Evolutionary conservation across 768 basidiomycete species (phyloP), one percentile per base, ranked within the genome.

Genomic region (Hirschioporus abietinus): DNA sequence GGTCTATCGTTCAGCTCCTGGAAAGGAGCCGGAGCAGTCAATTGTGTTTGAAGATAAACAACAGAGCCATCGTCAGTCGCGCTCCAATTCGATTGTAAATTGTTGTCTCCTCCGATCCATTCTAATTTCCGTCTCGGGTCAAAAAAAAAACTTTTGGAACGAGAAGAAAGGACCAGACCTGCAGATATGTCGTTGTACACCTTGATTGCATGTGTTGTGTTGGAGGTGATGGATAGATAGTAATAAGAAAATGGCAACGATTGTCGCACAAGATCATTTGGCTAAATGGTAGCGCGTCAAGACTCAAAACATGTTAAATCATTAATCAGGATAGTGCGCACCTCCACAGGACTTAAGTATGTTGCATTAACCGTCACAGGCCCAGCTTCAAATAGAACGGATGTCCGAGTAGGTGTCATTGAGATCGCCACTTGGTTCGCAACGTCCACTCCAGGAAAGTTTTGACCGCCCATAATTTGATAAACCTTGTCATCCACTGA

Each of bases 371-470:
- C 61, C 20, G 36, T 42, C 66, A 70, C 66, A 18, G 63, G 24
- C n/a, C 64, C 66, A 36, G 68, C 68, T 18, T 64, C 52, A 6
- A 70, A 64, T 35, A 23, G 63, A 7, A 70, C n/a, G 6, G 64
- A 62, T 3, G 69, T 57, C 27, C 66, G 65, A 34, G 69, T 70
- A 6, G 69, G 69, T 10, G 69, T 70, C 26, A 70, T 59, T 62
- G 63, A 60, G 24, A 65, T 58, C n/a, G 57, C 9, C 35, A 66
- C 57, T 60, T 63, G 59, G 52, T 65, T n/a, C 65, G 23, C 35
- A 25, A n/a, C 17, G 52, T 8, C 24, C 34, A 60, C n/a, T 0
- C 76, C 80, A 0, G 84, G 71, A 23, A 86, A 84, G 61, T 68
- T 72, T 3, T 87, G 57, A 9, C 63, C 58, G 1, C 70, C 69